Base-by-base conservation (phyloP, 306 rosid genomes). In the Pueraria montana region DNA sequence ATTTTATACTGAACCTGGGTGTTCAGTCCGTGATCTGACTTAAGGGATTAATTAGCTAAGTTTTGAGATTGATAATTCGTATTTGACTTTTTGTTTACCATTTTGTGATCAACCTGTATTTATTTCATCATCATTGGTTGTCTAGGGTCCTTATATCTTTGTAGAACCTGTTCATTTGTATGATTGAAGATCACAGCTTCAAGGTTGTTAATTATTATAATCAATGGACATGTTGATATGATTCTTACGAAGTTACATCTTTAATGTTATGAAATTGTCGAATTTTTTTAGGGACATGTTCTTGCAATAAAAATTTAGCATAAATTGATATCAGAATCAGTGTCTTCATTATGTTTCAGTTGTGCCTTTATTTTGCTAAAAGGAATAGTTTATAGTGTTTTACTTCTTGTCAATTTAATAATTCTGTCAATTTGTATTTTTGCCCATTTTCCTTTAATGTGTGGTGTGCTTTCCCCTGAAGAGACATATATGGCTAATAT, bases 301-400 rank as follows among this genome's bases (percentile, higher is more conserved):
- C 50, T 23, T 49, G 72, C 27, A 61, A 45, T 46, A 21, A 8
- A 72, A 58, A 32, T 80, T 16, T 72, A 59, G 43, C 62, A 46
- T 72, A 53, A 14, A 32, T 63, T 73, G 75, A 27, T 49, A 68
- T 68, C 58, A 72, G 20, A 79, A 49, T 63, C 23, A 48, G 52
- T 62, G 12, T 73, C 38, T 74, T 73, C 17, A 63, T 36, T 36
- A 43, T 59, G 62, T 48, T 48, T 0, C 43, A 38, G 43, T 8
- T 38, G 43, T 38, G 43, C 43, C 43, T 6, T 38, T 34, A 34
- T 34, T 34, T 34, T 4, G 3, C 40, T 8, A 6, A 38, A 38
- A 38, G 9, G 43, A 38, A 8, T 38, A 38, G 40, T 36, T 36
- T 0, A 38, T 38, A 8, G 11, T 38, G 43, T 34, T 34, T n/a